Evolutionary conservation across 2,329 filamentous ascomycete genomes (phyloP).

Genomic region (Tympanopsis confertula): DNA sequence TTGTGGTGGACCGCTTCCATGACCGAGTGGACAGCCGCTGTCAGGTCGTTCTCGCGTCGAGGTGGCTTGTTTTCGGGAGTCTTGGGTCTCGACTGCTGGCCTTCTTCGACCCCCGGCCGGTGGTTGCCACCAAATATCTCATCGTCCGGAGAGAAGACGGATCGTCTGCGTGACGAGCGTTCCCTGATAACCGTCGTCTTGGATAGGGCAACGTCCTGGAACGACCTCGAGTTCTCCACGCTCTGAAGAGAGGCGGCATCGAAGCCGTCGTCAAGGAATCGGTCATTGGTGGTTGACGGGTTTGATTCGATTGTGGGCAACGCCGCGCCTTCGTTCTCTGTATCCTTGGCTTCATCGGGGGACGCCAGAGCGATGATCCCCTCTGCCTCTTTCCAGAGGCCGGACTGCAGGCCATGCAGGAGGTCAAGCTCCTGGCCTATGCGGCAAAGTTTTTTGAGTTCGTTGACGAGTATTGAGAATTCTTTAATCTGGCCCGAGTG

Average conservation of each 20-base stretch:
- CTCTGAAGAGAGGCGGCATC: conserved; percentile 31
- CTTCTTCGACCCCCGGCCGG: conserved; percentile 26
- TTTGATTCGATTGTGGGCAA: conserved; percentile 27
- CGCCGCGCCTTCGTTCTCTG: conserved; percentile 15
- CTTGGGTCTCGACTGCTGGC: conserved; percentile 20
- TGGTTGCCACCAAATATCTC: conserved; percentile 49
- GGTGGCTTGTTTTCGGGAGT: conserved; percentile 24
- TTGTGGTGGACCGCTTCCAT: conserved; percentile 53
- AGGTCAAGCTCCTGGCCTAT: conserved; percentile 60
- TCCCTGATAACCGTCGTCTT: conserved; percentile 42
- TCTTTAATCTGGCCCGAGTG: conserved; percentile 78
- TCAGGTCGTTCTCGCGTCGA: conserved; percentile 22
- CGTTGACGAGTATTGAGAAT: conserved; percentile 70
- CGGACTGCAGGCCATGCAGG: conserved; percentile 42
- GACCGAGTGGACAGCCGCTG: conserved; percentile 44
- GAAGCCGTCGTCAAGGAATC: conserved; percentile 33
- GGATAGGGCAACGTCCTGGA: conserved; percentile 28
- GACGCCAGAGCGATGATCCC: conserved; percentile 78
- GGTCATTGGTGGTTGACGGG: conserved; percentile 26
- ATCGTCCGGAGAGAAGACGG: conserved; percentile 54
- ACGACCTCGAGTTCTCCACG: conserved; percentile 27
- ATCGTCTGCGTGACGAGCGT: conserved; percentile 39
- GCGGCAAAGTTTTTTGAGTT: conserved; percentile 65
- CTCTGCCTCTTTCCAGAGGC: conserved; percentile 70
- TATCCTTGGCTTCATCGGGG: conserved; percentile 39